These are phyloP conservation scores for Petunia hybrid DNA, from an alignment of 305 asterid genomes.

Conservation along the genomic window DNA sequence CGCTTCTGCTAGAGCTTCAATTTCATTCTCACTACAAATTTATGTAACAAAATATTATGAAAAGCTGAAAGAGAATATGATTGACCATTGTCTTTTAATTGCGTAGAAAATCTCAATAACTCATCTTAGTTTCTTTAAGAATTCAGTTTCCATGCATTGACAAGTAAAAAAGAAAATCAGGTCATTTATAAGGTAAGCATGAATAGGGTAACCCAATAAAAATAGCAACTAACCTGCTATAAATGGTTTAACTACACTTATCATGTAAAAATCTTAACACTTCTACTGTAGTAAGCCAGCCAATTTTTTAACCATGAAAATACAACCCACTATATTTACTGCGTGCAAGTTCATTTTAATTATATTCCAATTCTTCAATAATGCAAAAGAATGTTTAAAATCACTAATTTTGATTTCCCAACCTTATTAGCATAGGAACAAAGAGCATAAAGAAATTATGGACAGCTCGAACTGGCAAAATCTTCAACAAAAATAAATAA, in stretches of 20 bases:
- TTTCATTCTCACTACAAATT: constrained; percentile 70
- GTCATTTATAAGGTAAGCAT: constrained; percentile 17
- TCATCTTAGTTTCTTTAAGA: constrained; percentile 5
- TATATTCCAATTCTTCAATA: constrained; percentile 15
- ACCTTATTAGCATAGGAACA: not conserved
- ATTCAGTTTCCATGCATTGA: not conserved
- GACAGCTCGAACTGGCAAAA: not conserved
- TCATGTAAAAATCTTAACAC: not conserved
- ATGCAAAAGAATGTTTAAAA: not conserved
- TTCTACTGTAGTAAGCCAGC: not conserved
- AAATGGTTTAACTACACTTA: not conserved
- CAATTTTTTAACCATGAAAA: not conserved
- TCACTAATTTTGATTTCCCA: constrained; percentile 16
- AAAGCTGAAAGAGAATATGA: constrained; percentile 23
- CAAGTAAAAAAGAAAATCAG: not conserved
- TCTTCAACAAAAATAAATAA: not conserved
- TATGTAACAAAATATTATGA: constrained; percentile 35
- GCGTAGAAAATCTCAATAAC: not conserved
- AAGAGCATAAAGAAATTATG: constrained; percentile 3
- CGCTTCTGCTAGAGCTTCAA: constrained; percentile 76
- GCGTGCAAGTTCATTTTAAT: not conserved
- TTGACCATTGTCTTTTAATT: constrained; percentile 3
- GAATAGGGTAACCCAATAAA: not conserved
- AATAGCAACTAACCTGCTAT: not conserved
- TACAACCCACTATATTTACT: not conserved